Base-by-base conservation (phyloP, 2,329 filamentous ascomycete genomes). In the Aspergillus novofumigatus region DNA sequence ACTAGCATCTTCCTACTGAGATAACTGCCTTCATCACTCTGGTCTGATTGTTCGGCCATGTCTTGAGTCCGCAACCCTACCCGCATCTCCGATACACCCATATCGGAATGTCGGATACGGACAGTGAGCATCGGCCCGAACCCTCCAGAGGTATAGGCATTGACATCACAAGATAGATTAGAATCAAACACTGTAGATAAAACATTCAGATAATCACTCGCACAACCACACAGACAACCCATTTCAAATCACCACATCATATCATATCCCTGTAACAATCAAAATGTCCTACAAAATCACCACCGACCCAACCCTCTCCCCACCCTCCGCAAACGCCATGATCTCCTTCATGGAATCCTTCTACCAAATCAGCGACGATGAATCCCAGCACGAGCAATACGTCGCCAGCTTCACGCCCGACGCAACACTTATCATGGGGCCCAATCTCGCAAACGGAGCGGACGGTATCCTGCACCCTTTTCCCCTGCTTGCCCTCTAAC, bases 391-490 rank as follows among this genome's bases (percentile, higher is more conserved):
- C 52, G 70, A 72, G 17, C 62, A 69, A 58, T 75, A 75, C 56
- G 69, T 70, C 21, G 53, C 61, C 17, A 67, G 58, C 53, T 75
- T 75, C 60, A 74, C 71, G 0, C 50, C 63, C 0, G 70, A 72
- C 58, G 72, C 72, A 1, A 75, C 72, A 0, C 42, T 75, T 10
- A 73, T 74, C 10, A 74, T 75, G 71, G 73, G 72, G 1, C 61
- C 72, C 0, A 75, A 74, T 57, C 58, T 67, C 14, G 72, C 69
- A 0, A 67, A 65, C 45, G 73, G 72, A 2, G 44, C 56, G 10
- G 65, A 67, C 51, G 71, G 72, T 75, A 35, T 11, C 29, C 29
- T 11, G 26, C n/a, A n/a, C n/a, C n/a, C n/a, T n/a, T n/a, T n/a
- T n/a, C n/a, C n/a, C n/a, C n/a, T n/a, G n/a, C n/a, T n/a, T n/a